phyloP scores from a whole-genome alignment of 805 yeast species.

The Wickerhamiella dianesei region DNA sequence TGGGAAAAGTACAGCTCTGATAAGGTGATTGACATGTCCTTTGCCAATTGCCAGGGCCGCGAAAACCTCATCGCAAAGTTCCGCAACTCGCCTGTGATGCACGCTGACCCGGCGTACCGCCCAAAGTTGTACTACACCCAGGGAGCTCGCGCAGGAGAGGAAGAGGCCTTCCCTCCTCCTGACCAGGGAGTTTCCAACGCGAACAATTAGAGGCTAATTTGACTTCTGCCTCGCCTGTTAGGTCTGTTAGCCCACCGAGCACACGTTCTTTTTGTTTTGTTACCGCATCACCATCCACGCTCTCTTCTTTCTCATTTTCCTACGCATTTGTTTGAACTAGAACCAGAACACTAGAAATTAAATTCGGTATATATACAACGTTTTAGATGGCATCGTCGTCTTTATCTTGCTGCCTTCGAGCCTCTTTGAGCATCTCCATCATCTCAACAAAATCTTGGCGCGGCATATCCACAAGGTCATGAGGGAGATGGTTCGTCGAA shows the following conservation, averaged over 20 bases:
- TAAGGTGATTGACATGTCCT: slow-evolving; percentile 38
- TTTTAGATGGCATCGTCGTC: slow-evolving; percentile 2
- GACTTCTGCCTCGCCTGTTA: not conserved
- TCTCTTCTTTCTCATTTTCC: not conserved
- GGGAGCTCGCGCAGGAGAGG: slow-evolving; percentile 30
- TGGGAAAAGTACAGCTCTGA: slow-evolving; percentile 36
- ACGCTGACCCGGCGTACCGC: slow-evolving; percentile 33
- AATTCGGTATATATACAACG: no score
- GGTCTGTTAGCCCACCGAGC: no score
- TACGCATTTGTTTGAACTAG: not conserved
- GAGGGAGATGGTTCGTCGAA: slow-evolving; percentile 83
- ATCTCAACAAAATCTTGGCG: slow-evolving; percentile 13
- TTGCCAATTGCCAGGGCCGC: slow-evolving; percentile 40
- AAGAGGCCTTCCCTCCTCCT: slow-evolving; percentile 31
- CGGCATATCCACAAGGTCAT: slow-evolving; percentile 58
- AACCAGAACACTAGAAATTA: no score
- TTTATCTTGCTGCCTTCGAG: not conserved
- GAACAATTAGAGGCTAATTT: not conserved
- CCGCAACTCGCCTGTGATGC: slow-evolving; percentile 38
- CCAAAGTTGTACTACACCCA: slow-evolving; percentile 36
- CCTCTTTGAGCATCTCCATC: slow-evolving; percentile 11
- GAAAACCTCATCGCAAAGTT: slow-evolving; percentile 35
- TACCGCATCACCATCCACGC: no score
- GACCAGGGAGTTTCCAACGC: not conserved
- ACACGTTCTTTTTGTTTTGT: not conserved